Percentiles rank a stretch among this genome's conserved stretches.
phyloP scores from a whole-genome alignment of 495 filamentous ascomycete genomes.

The Podospora fimiseda region DNA sequence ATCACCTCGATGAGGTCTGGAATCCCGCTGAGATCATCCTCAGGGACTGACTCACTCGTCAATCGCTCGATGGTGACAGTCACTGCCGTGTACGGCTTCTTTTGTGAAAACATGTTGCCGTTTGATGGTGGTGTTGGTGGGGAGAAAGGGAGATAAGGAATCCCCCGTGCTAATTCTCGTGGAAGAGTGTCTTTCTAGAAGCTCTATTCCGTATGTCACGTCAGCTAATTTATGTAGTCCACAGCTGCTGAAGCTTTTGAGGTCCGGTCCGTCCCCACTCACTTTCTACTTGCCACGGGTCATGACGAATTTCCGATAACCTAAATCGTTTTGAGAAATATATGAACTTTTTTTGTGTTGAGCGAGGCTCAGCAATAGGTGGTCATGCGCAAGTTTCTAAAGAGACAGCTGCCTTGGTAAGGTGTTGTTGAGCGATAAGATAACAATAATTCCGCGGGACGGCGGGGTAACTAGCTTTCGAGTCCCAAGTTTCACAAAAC shows the following conservation, averaged over 20 bases:
- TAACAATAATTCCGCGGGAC: slow-evolving; percentile 1
- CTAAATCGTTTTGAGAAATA: too few relatives aligned
- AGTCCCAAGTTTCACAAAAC: neutral
- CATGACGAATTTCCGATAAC: too few relatives aligned
- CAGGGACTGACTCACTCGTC: slow-evolving; percentile 81
- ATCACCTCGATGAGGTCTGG: slow-evolving; percentile 92
- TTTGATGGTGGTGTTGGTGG: neutral
- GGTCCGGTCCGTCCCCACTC: too few relatives aligned
- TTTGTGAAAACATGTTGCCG: slow-evolving; percentile 48
- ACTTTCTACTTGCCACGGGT: too few relatives aligned
- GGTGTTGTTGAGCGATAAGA: slow-evolving; percentile 11
- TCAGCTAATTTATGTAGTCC: too few relatives aligned
- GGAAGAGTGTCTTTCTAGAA: too few relatives aligned
- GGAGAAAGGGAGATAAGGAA: neutral
- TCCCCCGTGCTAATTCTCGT: too few relatives aligned
- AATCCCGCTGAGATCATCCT: slow-evolving; percentile 86
- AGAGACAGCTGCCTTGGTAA: neutral
- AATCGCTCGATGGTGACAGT: slow-evolving; percentile 91
- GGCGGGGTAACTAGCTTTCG: slow-evolving; percentile 5
- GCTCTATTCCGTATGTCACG: too few relatives aligned
- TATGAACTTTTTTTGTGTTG: neutral
- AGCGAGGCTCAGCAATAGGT: neutral
- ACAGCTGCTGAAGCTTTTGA: too few relatives aligned
- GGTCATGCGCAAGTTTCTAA: neutral
- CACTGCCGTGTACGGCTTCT: slow-evolving; percentile 91